phyloP scores from a whole-genome alignment of 1,284 basidiomycete genomes.

The Inonotus hispidus region DNA sequence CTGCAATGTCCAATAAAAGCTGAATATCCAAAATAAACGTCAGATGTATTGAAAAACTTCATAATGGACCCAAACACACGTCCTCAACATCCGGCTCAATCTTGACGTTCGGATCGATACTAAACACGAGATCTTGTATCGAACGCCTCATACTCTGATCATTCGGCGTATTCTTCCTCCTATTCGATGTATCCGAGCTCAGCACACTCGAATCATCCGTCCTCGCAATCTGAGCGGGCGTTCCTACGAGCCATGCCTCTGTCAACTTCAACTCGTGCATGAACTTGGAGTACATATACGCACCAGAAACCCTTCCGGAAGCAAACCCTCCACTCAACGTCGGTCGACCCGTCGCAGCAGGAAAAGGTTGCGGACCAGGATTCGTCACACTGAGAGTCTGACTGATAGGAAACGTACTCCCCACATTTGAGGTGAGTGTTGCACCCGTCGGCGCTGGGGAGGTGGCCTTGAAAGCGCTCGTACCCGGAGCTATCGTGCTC shows the following conservation, averaged over 20 bases:
- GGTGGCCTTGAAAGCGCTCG: slow-evolving; percentile 14
- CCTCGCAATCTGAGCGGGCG: slow-evolving; percentile 66
- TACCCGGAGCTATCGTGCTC: slow-evolving; percentile 11
- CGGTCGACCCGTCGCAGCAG: slow-evolving; percentile 50
- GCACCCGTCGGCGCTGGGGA: slow-evolving; percentile 20
- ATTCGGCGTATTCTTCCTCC: slow-evolving; percentile 67
- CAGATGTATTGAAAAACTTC: neutral
- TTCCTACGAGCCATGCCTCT: slow-evolving; percentile 41
- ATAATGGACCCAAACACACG: slow-evolving; percentile 44
- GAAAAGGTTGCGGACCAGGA: slow-evolving; percentile 55
- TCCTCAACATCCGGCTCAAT: slow-evolving; percentile 89
- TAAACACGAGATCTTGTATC: slow-evolving; percentile 88
- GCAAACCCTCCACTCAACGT: slow-evolving; percentile 68
- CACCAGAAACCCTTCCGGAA: slow-evolving; percentile 60
- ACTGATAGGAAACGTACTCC: slow-evolving; percentile 51
- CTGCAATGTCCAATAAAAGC: slow-evolving; percentile 87
- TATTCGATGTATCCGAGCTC: slow-evolving; percentile 50
- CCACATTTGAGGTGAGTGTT: slow-evolving; percentile 32
- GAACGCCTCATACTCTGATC: slow-evolving; percentile 88
- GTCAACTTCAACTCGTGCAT: neutral
- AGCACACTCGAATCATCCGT: slow-evolving; percentile 52
- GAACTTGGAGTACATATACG: slow-evolving; percentile 21
- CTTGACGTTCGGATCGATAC: slow-evolving; percentile 85
- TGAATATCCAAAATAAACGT: slow-evolving; percentile 29
- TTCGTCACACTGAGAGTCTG: slow-evolving; percentile 51